These are phyloP conservation scores for Fomitopsis pinicola DNA, from an alignment of 1,284 basidiomycete genomes.

Conservation along the genomic window DNA sequence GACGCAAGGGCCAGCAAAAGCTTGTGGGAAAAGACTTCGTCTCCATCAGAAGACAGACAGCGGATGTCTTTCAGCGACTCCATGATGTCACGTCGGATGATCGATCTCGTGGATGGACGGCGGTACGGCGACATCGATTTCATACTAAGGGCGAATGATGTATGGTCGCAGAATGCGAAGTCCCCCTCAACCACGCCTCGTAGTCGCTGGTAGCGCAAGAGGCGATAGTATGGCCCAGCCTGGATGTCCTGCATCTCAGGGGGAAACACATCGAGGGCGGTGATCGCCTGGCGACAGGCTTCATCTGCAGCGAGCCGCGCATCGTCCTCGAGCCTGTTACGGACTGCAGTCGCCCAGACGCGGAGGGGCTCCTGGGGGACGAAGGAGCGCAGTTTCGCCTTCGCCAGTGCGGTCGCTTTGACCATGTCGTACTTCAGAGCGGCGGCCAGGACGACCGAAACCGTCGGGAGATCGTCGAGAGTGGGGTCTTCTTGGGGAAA, in stretches of 20 bases:
- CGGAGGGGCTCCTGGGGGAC: not conserved
- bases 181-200: not conserved
- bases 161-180: not conserved
- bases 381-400: not conserved
- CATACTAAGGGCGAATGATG: too few species aligned
- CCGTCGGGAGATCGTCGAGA: not conserved
- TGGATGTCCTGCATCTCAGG: not conserved
- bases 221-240: not conserved
- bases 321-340: not conserved
- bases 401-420: not conserved
- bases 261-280: not conserved
- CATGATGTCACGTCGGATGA: too few species aligned
- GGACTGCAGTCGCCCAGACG: not conserved
- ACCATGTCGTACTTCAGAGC: conserved; percentile 13
- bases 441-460: conserved; percentile 7
- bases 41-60: too few species aligned
- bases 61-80: too few species aligned
- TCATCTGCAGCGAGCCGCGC: not conserved
- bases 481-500: not conserved
- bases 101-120: too few species aligned
- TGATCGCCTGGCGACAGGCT: not conserved
- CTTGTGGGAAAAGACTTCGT: too few species aligned
- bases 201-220: not conserved
- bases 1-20: too few species aligned
- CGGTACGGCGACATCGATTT: too few species aligned